Base-by-base conservation (phyloP, 1,284 basidiomycete genomes). In the Apiotrichum domesticum region DNA sequence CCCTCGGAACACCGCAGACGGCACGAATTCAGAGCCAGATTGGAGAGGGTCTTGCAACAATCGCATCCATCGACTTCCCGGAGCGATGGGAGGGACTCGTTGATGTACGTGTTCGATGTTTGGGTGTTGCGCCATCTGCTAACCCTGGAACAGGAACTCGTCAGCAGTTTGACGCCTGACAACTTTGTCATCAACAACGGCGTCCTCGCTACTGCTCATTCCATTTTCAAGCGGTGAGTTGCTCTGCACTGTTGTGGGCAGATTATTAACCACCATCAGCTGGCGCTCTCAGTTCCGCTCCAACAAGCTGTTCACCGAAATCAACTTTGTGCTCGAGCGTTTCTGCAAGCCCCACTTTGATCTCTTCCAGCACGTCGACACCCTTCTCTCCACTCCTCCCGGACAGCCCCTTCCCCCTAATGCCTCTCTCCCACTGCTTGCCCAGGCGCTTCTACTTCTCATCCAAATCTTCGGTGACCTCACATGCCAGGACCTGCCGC, bases 391-490 rank as follows among this genome's bases (percentile, higher is more conserved):
- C 59, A 74, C 69, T 48, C 71, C 63, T n/a, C 63, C 64, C 57
- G 66, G 67, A 55, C 58, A 66, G 50, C 64, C 71, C 32, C 72
- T 74, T 10, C 77, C 72, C 0, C 75, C 74, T 54, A 75, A 69
- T 52, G 77, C 73, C 48, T 72, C 68, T 8, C 57, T 74, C 8
- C 67, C 66, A 3, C 66, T 77, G 35, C 77, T 91, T 14, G 85
- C 87, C 0, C 87, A 89, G 66, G 82, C 83, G 0, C 85, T 93
- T 79, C 82, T 87, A 11, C 80, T 90, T 5, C 81, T 96, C 4
- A 80, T 90, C 14, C 90, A 95, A 52, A 83, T 98, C 35, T 98
- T 88, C 78, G 87, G 95, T 68, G 96, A 98, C 74, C 84, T 98
- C 57, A 91, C 88, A 1, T 90, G 88, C 63, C 96, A 98, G 66